Base-by-base conservation (phyloP, 495 filamentous ascomycete species). In the Bacidia rubella region DNA sequence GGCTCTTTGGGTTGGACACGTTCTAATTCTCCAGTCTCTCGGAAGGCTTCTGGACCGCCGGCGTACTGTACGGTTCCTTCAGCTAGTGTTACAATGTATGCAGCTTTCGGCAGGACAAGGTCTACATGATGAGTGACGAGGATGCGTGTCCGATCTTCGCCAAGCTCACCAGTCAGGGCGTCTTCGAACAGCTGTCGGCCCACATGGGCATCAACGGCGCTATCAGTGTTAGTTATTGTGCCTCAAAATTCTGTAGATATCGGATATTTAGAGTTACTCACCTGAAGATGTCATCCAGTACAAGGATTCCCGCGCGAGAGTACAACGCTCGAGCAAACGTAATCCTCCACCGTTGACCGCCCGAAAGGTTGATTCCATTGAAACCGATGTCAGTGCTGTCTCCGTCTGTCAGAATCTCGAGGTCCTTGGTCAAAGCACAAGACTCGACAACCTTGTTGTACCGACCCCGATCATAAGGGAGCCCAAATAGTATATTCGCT, bases 221-320 rank as follows among this genome's bases (percentile, higher is more conserved):
- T 57, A n/a, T n/a, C n/a, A n/a, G 15, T 12, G n/a, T n/a, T n/a
- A n/a, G n/a, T n/a, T n/a, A n/a, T n/a, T n/a, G n/a, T 55, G 10
- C 11, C 20, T 9, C 27, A 53, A 9, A 23, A 11, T 35, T 54
- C 20, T 29, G 20, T 9, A 12, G 19, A 27, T 1, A 10, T 25
- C 47, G n/a, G n/a, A n/a, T n/a, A n/a, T n/a, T n/a, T 71, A 70
- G 12, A n/a, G n/a, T 57, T 79, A 58, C 79, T 77, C 46, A 56
- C 54, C 82, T 86, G 64, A 93, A 93, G 32, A 93, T 89, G 59
- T 93, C 87, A 59, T 93, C 87, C 48, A 93, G 67, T 22, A 93
- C 69, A 0, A 93, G 73, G 51, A 88, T 82, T 0, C 83, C 82
- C 4, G 87, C 87, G 1, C 87, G 70, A 2, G 84, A 88, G 62